These are phyloP conservation scores for Guyanaporus albipodus DNA, from an alignment of 768 basidiomycete genomes.

Conservation along the genomic window DNA sequence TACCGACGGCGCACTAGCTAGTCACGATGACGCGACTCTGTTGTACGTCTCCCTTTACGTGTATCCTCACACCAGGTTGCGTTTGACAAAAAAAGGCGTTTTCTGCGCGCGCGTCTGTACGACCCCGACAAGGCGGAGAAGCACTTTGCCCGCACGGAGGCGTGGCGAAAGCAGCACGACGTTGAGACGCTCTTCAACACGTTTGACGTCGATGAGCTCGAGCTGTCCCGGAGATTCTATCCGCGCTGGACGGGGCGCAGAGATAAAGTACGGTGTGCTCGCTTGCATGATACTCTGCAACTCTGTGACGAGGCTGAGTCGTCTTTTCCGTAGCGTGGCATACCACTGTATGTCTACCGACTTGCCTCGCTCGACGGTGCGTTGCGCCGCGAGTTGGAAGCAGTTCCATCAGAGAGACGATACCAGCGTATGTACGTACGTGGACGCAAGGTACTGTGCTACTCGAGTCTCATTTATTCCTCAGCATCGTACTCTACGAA, in stretches of 20 bases:
- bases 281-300: background rate
- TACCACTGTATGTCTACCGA: constrained; percentile 75
- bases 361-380: constrained; percentile 53
- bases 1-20: constrained; percentile 34
- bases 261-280: constrained; percentile 53
- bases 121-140: constrained; percentile 58
- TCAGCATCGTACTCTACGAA: constrained; percentile 64
- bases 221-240: constrained; percentile 59
- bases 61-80: background rate
- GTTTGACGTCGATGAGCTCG: constrained; percentile 58
- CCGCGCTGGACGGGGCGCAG: constrained; percentile 79
- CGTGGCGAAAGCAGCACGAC: constrained; percentile 62
- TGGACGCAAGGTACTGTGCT: no score
- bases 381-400: constrained; percentile 57
- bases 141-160: constrained; percentile 64
- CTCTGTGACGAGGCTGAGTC: background rate
- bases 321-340: constrained; percentile 45
- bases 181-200: constrained; percentile 61
- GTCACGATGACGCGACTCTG: constrained; percentile 64
- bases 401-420: constrained; percentile 49
- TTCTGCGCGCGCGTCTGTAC: constrained; percentile 75
- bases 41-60: constrained; percentile 42
- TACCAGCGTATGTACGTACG: constrained; percentile 72
- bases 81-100: constrained; percentile 63
- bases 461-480: background rate